phyloP scores from a whole-genome alignment of 805 yeast species.

The Citeromyces nyonsensis region DNA sequence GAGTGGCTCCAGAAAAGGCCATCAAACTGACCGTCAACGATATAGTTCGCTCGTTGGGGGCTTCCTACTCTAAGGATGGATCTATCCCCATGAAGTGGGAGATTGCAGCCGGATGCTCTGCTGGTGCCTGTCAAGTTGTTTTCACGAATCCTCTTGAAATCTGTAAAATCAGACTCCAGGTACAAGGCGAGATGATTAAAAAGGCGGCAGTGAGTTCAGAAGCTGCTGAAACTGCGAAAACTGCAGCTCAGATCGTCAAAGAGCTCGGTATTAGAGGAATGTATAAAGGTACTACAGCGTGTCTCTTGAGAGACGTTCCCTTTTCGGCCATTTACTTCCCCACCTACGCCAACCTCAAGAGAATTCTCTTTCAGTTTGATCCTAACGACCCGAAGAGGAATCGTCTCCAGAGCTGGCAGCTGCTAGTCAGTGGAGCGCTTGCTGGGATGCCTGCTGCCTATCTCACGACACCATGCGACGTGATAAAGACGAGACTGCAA shows the following conservation, averaged over 20 bases:
- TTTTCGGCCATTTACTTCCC: slow-evolving; percentile 96
- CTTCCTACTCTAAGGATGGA: slow-evolving; percentile 31
- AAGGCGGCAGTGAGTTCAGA: slow-evolving; percentile 17
- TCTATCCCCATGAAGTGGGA: slow-evolving; percentile 44
- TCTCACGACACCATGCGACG: slow-evolving; percentile 93
- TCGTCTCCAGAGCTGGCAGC: slow-evolving; percentile 66
- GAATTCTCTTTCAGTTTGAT: slow-evolving; percentile 67
- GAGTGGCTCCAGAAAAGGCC: slow-evolving; percentile 98
- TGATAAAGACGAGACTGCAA: slow-evolving; percentile 88
- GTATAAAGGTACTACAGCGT: slow-evolving; percentile 85
- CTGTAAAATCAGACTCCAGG: slow-evolving; percentile 87
- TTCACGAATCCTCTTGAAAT: slow-evolving; percentile 95
- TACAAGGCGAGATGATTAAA: slow-evolving; percentile 59
- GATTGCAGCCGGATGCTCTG: slow-evolving; percentile 78
- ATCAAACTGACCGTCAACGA: slow-evolving; percentile 92
- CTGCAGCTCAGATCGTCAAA: slow-evolving; percentile 60
- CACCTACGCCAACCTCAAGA: slow-evolving; percentile 85
- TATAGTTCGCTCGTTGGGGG: slow-evolving; percentile 58
- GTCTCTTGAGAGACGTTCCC: slow-evolving; percentile 89
- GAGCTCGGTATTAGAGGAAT: slow-evolving; percentile 75
- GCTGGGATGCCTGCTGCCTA: slow-evolving; percentile 99
- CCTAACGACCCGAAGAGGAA: slow-evolving; percentile 47
- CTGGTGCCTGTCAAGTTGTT: slow-evolving; percentile 93
- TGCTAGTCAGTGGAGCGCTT: slow-evolving; percentile 76
- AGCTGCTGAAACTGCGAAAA: slow-evolving; percentile 16